Conservation (phyloP, 169 alveolate species). For the Plasmodium chabaudi region DNA sequence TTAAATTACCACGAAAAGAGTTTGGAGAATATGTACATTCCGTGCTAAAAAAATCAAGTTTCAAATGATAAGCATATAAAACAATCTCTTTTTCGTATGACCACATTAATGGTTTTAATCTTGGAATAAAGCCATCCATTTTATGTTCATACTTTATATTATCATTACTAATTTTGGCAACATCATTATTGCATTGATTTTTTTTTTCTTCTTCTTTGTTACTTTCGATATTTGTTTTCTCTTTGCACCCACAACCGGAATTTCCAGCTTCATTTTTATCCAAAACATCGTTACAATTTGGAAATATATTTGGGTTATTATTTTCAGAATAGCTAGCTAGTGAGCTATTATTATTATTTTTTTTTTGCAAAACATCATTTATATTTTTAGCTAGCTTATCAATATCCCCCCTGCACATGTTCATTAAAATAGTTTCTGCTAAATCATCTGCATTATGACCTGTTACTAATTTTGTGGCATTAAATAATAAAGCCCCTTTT, state of each 20-base stretch:
- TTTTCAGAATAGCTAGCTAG: background rate
- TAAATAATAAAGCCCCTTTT: slow-evolving; percentile 93
- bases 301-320: background rate
- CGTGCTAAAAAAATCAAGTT: slow-evolving; percentile 96
- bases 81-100: slow-evolving; percentile 98
- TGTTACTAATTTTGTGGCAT: slow-evolving; percentile 95
- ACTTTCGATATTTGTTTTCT: slow-evolving; percentile 23
- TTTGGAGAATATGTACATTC: slow-evolving; percentile 98
- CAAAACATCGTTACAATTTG: background rate
- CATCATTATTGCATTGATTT: background rate
- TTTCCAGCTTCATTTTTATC: background rate
- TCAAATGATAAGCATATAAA: slow-evolving; percentile 95
- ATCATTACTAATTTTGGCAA: background rate
- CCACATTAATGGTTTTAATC: slow-evolving; percentile 96
- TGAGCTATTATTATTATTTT: background rate
- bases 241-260: background rate
- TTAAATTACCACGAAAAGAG: slow-evolving; percentile 97
- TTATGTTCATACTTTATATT: background rate
- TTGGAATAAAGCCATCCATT: slow-evolving; percentile 81
- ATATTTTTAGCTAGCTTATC: slow-evolving; percentile 93
- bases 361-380: slow-evolving; percentile 77
- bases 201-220: background rate
- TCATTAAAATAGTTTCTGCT: slow-evolving; percentile 98
- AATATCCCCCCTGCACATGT: slow-evolving; percentile 96
- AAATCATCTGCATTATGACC: slow-evolving; percentile 99